A percentile compares a stretch with the other conserved stretches of the same genome.
Conservation (phyloP, 2,329 filamentous ascomycete genomes). For the Cladophialophora immunda region DNA sequence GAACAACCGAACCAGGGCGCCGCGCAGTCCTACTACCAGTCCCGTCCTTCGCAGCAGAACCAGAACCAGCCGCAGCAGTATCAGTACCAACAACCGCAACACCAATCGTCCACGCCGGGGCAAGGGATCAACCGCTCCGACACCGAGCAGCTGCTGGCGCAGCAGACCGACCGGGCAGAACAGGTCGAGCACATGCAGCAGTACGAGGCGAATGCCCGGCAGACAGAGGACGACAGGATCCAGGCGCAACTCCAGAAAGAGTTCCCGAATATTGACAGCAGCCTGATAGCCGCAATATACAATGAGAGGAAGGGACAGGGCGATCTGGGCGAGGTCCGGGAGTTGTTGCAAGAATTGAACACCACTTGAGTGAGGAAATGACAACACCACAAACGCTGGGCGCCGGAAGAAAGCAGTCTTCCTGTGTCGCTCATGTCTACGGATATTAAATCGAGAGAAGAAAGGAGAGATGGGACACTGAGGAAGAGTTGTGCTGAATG, state of each 20-base stretch:
- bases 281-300: constrained; percentile 43
- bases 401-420: neutral
- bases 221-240: constrained; percentile 38
- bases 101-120: constrained; percentile 25
- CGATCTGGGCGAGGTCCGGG: constrained; percentile 37
- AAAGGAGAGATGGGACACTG: neutral
- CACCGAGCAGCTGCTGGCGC: constrained; percentile 37
- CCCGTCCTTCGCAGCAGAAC: constrained; percentile 22
- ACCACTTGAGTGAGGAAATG: constrained; percentile 14
- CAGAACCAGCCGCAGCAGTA: constrained; percentile 14
- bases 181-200: constrained; percentile 42
- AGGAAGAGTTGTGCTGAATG: neutral
- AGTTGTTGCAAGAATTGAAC: constrained; percentile 42
- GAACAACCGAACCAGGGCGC: constrained; percentile 38
- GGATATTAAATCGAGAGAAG: neutral
- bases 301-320: constrained; percentile 33
- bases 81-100: constrained; percentile 1
- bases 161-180: constrained; percentile 36
- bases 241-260: constrained; percentile 40
- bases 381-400: neutral
- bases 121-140: constrained; percentile 34
- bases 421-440: neutral
- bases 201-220: constrained; percentile 37
- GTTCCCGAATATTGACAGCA: constrained; percentile 42
- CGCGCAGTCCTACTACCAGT: constrained; percentile 47